Percentiles rank a stretch among this genome's conserved stretches.
These are phyloP conservation scores for Bauhinia variegata DNA, from an alignment of 306 rosid species.

Conservation along the genomic window DNA sequence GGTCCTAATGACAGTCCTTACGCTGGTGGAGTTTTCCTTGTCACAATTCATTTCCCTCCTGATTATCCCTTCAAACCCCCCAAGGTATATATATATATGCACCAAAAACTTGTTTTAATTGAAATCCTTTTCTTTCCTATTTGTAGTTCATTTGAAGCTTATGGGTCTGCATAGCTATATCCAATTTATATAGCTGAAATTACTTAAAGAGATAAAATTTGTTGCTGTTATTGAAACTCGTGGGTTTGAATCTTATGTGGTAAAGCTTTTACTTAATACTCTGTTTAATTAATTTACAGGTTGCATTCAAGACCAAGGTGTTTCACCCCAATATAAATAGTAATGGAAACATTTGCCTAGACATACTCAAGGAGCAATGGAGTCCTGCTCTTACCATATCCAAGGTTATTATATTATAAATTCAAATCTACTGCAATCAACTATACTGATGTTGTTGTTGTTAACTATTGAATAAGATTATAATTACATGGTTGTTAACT, in stretches of 20 bases:
- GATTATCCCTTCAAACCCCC: conserved; percentile 99
- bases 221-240: too few relatives aligned
- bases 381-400: conserved; percentile 97
- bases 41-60: conserved; percentile 85
- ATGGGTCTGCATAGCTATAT: too few relatives aligned
- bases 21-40: conserved; percentile 92
- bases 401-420: too few relatives aligned
- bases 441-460: too few relatives aligned
- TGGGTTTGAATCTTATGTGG: too few relatives aligned
- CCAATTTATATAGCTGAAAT: too few relatives aligned
- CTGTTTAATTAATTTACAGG: conserved; percentile 48
- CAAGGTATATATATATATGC: conserved; percentile 70
- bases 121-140: too few relatives aligned
- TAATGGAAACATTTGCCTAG: conserved; percentile 87
- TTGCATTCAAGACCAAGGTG: conserved; percentile 90
- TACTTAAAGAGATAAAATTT: too few relatives aligned
- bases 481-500: too few relatives aligned
- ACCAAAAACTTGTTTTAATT: background rate
- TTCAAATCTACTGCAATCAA: too few relatives aligned
- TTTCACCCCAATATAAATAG: conserved; percentile 92
- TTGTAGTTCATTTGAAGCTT: conserved; percentile 1
- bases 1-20: conserved; percentile 98
- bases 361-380: conserved; percentile 97
- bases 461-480: too few relatives aligned
- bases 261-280: too few relatives aligned